phyloP scores from a whole-genome alignment of 306 rosid genomes.

The Clitoria ternatea region DNA sequence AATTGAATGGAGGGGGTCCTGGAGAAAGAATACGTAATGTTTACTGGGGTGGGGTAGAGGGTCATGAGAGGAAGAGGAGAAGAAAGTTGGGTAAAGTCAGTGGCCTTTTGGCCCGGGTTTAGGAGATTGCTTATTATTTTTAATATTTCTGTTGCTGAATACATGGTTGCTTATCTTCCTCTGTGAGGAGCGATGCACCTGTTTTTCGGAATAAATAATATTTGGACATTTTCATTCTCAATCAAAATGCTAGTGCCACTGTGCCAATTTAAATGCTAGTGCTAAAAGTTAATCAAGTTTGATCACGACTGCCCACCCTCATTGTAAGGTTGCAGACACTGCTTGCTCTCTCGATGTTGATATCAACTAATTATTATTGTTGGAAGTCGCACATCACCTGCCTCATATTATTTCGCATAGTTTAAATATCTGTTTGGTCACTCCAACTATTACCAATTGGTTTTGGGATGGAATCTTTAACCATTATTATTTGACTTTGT shows the following conservation, averaged over 20 bases:
- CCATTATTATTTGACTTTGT: conserved; percentile 22
- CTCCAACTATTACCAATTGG: no score
- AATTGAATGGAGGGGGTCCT: not conserved
- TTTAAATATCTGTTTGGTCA: no score
- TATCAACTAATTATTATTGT: conserved; percentile 7
- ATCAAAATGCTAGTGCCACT: not conserved
- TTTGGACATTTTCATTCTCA: not conserved
- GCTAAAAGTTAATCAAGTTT: conserved; percentile 3
- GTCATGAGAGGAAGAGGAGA: not conserved
- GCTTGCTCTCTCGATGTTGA: conserved; percentile 4
- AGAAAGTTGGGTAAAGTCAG: not conserved
- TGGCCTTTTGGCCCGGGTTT: not conserved
- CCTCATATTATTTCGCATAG: no score
- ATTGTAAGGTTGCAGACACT: not conserved
- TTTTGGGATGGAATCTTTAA: no score
- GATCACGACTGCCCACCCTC: not conserved
- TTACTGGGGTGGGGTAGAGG: not conserved
- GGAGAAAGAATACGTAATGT: not conserved
- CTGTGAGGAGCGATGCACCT: not conserved
- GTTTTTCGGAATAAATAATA: not conserved
- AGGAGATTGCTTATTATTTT: not conserved
- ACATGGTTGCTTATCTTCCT: not conserved
- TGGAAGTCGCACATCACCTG: no score
- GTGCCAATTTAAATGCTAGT: conserved; percentile 1
- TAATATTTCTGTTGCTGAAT: not conserved